These are phyloP conservation scores for Pythium phragmiticola DNA, from an alignment of 352 stramenopile genomes.

Conservation along the genomic window DNA sequence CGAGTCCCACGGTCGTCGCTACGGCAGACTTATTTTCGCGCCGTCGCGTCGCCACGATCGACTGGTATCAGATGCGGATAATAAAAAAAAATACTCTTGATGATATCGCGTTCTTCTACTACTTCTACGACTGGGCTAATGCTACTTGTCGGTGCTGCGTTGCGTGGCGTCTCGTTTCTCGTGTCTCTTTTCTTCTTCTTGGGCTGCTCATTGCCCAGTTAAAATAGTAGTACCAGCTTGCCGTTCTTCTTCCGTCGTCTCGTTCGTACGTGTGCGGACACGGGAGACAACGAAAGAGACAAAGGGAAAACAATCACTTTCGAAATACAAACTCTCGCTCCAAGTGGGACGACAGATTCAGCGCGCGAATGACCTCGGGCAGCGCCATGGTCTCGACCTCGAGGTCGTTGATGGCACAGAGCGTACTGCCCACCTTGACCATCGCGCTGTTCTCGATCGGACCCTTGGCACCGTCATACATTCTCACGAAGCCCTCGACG, in stretches of 20 bases:
- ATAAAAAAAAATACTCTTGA: too few relatives aligned
- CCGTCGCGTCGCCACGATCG: too few relatives aligned
- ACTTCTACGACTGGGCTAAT: too few relatives aligned
- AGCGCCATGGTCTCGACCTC: slow-evolving; percentile 67
- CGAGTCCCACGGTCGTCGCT: too few relatives aligned
- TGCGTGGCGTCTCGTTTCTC: not conserved
- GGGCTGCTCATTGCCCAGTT: not conserved
- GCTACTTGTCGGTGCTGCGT: too few relatives aligned
- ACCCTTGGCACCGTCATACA: slow-evolving; percentile 62
- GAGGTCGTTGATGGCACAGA: slow-evolving; percentile 81
- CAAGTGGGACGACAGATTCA: slow-evolving; percentile 72
- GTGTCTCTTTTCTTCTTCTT: not conserved
- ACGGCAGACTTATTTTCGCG: too few relatives aligned
- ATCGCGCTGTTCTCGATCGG: slow-evolving; percentile 77
- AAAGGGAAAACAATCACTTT: slow-evolving; percentile 25
- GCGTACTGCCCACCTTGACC: slow-evolving; percentile 57
- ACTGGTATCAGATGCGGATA: too few relatives aligned
- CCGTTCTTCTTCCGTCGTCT: not conserved
- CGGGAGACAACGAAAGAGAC: too few relatives aligned
- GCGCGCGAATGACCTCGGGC: slow-evolving; percentile 64
- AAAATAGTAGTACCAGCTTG: not conserved
- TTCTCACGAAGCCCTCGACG: slow-evolving; percentile 75
- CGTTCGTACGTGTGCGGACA: too few relatives aligned
- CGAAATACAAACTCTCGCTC: slow-evolving; percentile 76
- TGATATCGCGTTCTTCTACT: too few relatives aligned